Evolutionary conservation across 2,329 filamentous ascomycete species (phyloP), one percentile per base, ranked within the genome.

Genomic region (Neobulgaria alba): DNA sequence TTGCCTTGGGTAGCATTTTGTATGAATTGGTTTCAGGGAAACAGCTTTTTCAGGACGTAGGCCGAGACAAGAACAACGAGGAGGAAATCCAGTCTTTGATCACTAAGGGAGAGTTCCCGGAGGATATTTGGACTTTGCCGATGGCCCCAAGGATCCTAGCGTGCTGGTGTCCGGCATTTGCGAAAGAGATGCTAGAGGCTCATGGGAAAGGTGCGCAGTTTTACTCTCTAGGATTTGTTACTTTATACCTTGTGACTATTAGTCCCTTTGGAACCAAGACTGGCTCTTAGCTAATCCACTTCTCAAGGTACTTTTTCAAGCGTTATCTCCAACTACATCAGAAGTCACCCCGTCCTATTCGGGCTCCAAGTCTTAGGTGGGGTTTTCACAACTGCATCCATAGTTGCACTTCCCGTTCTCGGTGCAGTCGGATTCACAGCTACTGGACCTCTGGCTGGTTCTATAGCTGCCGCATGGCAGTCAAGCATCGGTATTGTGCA

Each of bases 381-480:
- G 2, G 26, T 39, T 29, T 16, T 17, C 10, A 32, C 42, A 2
- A 8, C 47, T 5, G 38, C 46, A 4, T 43, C 49, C 21, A 16
- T 47, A 10, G 33, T 39, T 17, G 41, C 42, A 20, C 31, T 48
- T 4, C 47, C 52, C 8, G 33, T 52, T 20, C 48, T 57, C 15
- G 49, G 48, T 8, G 45, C 45, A 14, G 41, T 47, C 2, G 54
- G 54, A 21, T 58, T 58, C 29, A 41, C 36, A 31, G 44, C 49
- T n/a, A 23, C 42, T 12, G 55, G 55, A 2, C 51, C 51, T 14
- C 39, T 38, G 8, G 47, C 44, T 33, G 54, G 53, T 3, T 51
- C 48, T 26, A 23, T 43, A 14, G 53, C 54, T 10, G 55, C 56
- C 18, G 50, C 33, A 19, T 55, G 51, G 50, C 56, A 58, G 40